phyloP scores from a whole-genome alignment of 2,329 filamentous ascomycete genomes.

The Exophiala spinifera region DNA sequence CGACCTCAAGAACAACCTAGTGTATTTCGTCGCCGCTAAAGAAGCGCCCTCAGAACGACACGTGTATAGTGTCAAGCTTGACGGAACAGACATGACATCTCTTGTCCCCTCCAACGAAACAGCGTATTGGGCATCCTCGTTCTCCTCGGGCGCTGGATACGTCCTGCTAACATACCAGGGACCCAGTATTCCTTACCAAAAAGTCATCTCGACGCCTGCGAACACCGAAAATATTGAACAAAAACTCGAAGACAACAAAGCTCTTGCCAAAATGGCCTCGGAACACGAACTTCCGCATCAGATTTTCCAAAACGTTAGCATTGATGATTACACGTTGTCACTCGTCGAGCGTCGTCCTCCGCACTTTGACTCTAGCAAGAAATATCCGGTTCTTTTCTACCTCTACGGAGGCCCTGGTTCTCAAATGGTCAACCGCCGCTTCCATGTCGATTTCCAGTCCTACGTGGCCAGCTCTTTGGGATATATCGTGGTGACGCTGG shows the following conservation, averaged over 20 bases:
- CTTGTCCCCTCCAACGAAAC: slow-evolving; percentile 71
- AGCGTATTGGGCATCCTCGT: slow-evolving; percentile 78
- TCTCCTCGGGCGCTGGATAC: slow-evolving; percentile 78
- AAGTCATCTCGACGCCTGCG: slow-evolving; percentile 78
- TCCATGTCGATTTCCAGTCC: slow-evolving; percentile 82
- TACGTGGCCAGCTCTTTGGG: slow-evolving; percentile 82
- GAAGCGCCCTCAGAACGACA: slow-evolving; percentile 87
- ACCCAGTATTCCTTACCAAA: slow-evolving; percentile 85
- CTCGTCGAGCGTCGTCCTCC: slow-evolving; percentile 83
- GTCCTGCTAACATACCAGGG: slow-evolving; percentile 80
- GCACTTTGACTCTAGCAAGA: slow-evolving; percentile 70
- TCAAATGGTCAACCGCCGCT: slow-evolving; percentile 77
- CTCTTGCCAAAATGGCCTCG: slow-evolving; percentile 65
- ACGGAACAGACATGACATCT: slow-evolving; percentile 69
- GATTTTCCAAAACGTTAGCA: slow-evolving; percentile 77
- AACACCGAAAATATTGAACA: slow-evolving; percentile 63
- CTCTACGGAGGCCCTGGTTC: slow-evolving; percentile 95
- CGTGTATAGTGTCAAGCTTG: slow-evolving; percentile 82
- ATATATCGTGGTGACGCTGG: slow-evolving; percentile 92
- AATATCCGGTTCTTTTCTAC: slow-evolving; percentile 91
- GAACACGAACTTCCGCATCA: slow-evolving; percentile 78
- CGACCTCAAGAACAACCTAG: slow-evolving; percentile 77
- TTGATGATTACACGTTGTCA: slow-evolving; percentile 71
- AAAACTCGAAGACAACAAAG: slow-evolving; percentile 73
- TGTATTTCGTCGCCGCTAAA: slow-evolving; percentile 87